phyloP scores from a whole-genome alignment of 805 yeast species.

The Wickerhamiella kazuoi region DNA sequence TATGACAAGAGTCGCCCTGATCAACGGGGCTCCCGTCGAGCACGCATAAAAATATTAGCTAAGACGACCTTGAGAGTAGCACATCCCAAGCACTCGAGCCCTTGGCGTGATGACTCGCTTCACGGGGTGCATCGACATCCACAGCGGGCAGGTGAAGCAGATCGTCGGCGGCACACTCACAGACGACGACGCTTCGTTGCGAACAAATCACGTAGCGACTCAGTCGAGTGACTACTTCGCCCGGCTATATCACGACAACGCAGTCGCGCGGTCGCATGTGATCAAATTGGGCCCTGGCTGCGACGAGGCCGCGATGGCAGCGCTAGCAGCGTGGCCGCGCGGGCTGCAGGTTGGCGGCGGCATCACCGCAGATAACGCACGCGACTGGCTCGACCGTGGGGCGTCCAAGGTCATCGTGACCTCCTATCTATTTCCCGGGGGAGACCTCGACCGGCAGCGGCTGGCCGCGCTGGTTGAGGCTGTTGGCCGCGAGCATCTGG shows the following conservation, averaged over 20 bases:
- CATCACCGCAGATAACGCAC: constrained; percentile 55
- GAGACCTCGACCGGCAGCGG: constrained; percentile 33
- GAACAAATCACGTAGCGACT: constrained; percentile 64
- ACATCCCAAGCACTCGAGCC: no score
- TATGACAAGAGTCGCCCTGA: no score
- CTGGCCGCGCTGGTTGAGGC: constrained; percentile 30
- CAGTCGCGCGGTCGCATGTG: constrained; percentile 70
- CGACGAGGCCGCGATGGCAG: constrained; percentile 66
- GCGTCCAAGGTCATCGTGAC: constrained; percentile 87
- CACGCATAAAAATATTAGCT: not conserved
- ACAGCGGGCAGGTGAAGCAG: constrained; percentile 87
- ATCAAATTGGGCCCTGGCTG: constrained; percentile 78
- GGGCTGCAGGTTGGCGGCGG: constrained; percentile 87
- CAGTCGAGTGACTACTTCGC: constrained; percentile 66
- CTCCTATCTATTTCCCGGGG: constrained; percentile 70
- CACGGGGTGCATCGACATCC: constrained; percentile 91
- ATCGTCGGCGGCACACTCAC: constrained; percentile 85
- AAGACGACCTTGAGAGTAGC: not conserved
- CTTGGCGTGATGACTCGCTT: constrained; percentile 89
- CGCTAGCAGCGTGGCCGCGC: constrained; percentile 56
- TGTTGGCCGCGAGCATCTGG: constrained; percentile 52
- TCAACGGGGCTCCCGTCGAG: no score
- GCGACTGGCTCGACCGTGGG: constrained; percentile 53
- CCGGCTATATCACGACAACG: constrained; percentile 38
- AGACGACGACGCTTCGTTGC: constrained; percentile 23